phyloP scores from a whole-genome alignment of 139 green algal genomes.

The Nannochloris sp. region DNA sequence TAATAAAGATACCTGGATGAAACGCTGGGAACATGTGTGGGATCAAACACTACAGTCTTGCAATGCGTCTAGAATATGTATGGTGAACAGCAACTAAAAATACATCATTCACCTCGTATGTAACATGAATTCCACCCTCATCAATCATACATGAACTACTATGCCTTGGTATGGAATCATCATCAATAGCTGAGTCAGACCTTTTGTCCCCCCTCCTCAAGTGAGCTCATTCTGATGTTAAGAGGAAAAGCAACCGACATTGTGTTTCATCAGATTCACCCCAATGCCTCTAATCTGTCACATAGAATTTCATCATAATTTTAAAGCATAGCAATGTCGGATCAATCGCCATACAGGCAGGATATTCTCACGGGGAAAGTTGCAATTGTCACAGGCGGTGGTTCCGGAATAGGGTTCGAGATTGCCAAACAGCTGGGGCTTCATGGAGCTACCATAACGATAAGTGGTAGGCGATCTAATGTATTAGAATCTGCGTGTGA shows the following conservation, averaged over 20 bases:
- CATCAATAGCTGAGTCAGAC: too few species aligned
- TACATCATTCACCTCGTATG: neutral
- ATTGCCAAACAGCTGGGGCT: constrained; percentile 77
- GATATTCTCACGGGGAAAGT: constrained; percentile 38
- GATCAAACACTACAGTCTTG: neutral
- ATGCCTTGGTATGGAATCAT: too few species aligned
- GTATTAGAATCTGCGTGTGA: constrained; percentile 51
- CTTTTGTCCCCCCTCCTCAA: too few species aligned
- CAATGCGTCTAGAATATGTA: neutral
- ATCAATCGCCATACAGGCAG: constrained; percentile 22
- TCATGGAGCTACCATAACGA: constrained; percentile 65
- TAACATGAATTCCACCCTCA: too few species aligned
- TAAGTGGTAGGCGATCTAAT: constrained; percentile 62
- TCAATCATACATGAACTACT: too few species aligned
- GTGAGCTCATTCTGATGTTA: too few species aligned
- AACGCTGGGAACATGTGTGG: constrained; percentile 5
- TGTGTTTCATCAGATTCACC: neutral
- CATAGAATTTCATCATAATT: neutral
- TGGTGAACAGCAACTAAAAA: constrained; percentile 5
- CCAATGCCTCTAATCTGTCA: neutral
- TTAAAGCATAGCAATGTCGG: neutral
- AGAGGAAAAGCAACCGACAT: too few species aligned
- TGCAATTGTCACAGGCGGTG: constrained; percentile 72
- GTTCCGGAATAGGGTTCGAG: constrained; percentile 76
- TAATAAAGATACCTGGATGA: constrained; percentile 8